Conservation (phyloP, 2,329 filamentous ascomycete genomes). For the Curvularia eragrostidis region DNA sequence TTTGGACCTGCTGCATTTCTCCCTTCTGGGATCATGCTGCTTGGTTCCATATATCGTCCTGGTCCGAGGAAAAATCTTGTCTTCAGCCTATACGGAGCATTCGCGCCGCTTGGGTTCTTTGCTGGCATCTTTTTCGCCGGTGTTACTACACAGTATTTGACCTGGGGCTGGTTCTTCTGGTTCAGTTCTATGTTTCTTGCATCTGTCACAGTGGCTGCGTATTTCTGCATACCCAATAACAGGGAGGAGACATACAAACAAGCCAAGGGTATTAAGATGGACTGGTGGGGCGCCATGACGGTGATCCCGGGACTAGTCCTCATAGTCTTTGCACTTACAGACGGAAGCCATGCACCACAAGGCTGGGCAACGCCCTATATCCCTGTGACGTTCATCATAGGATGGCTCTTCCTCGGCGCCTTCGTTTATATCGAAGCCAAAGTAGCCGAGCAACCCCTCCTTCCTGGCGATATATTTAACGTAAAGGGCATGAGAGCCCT, state of each 20-base stretch:
- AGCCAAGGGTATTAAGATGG: constrained; percentile 40
- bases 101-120: constrained; percentile 57
- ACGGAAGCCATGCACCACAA: constrained; percentile 70
- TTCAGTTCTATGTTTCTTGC: constrained; percentile 44
- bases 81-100: constrained; percentile 65
- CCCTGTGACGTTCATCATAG: constrained; percentile 68
- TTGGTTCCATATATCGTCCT: constrained; percentile 69
- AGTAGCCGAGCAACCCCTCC: constrained; percentile 70
- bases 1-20: constrained; percentile 75
- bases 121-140: constrained; percentile 48
- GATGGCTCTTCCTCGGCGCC: constrained; percentile 63
- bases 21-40: constrained; percentile 70
- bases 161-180: constrained; percentile 47
- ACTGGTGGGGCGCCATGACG: constrained; percentile 47
- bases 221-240: constrained; percentile 40
- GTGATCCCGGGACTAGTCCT: constrained; percentile 65
- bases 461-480: constrained; percentile 73
- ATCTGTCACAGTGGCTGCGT: constrained; percentile 38
- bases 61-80: constrained; percentile 73
- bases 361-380: constrained; percentile 80
- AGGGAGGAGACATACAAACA: constrained; percentile 10
- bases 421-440: constrained; percentile 76
- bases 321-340: constrained; percentile 76
- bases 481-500: constrained; percentile 67
- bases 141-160: constrained; percentile 38